Evolutionary conservation across 2,329 filamentous ascomycete genomes (phyloP), one percentile per base, ranked within the genome.

Genomic region (Monosporascus cannonballus): DNA sequence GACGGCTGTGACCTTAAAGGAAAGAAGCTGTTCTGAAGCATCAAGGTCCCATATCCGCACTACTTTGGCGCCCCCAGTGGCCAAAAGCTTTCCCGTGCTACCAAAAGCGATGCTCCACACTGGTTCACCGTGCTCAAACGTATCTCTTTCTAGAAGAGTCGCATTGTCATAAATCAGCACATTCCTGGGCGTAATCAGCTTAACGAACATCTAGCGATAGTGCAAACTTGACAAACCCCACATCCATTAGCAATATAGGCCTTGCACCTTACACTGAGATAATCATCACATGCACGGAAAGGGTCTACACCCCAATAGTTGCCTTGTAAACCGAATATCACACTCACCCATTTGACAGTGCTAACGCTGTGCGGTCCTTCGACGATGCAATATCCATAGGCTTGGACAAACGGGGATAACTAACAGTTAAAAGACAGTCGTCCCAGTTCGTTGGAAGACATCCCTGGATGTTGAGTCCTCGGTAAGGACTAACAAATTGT

Each of bases 341-440:
- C 25, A 27, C 54, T 52, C 1, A 54, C 54, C 52, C 39, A 20
- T 50, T 52, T 3, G 18, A 30, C 38, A 60, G 56, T 8, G 56
- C 57, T 2, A 65, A 14, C 0, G 62, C 61, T 36, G 59, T 57
- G 22, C 42, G 38, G 27, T 30, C 27, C 2, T 51, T 54, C 2
- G 42, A 51, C 4, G 52, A 41, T 18, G 54, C 56, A 42, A 54
- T 47, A 0, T 20, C 37, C 8, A 52, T 52, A 1, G 58, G 61
- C 17, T 51, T 54, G 5, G 36, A 50, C 2, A n/a, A n/a, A 0
- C 47, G 44, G 1, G 54, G 18, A 39, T 63, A 64, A 1, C 20
- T 27, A 24, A 64, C 61, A 0, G 60, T 64, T 1, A 52, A 47
- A 7, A 64, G 48, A 34, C 60, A 61, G 47, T 65, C 56, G 24